Base-by-base conservation (phyloP, 805 yeast genomes). In the Wickerhamiella musiphila region DNA sequence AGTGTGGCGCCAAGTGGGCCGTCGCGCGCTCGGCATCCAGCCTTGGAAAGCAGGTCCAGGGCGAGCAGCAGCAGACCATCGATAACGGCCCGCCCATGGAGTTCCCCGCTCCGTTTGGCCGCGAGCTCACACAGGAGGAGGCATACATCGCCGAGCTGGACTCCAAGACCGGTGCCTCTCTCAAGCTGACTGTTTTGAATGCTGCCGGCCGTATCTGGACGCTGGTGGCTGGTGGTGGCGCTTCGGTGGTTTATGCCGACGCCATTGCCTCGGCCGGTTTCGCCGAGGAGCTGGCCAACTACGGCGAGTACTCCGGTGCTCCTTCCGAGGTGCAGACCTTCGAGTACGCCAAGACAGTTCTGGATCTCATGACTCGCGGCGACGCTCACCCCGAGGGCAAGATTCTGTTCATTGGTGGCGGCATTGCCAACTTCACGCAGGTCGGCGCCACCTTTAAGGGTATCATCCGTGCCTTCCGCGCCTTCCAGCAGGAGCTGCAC, bases 1-100 rank as follows among this genome's bases (percentile, higher is more conserved):
- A 60, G 48, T 60, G 65, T 39, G 65, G 65, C 22, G 60, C 65
- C 37, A 60, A 60, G 45, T 60, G 65, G 65, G 65, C 65, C 23
- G 41, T 49, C n/a, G 63, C 66, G 6, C 58, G 65, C 31, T 49
- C 65, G 12, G 58, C 63, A 26, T 51, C 55, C 29, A 53, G 56
- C 9, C 51, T 60, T 18, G 65, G 65, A 29, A 40, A 45, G 41
- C 42, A 36, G 16, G 44, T 47, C 23, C 33, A 32, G 22, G 33
- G 42, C 23, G 46, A 46, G 37, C 42, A 35, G 34, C 44, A 45
- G 28, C 26, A 26, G 23, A 51, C 48, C 29, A 44, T 60, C 28
- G 65, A 60, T 36, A 61, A 60, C 34, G 65, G 65, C 20, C 65
- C 65, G 23, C 58, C 66, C 37, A 60, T 60, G 65, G 61, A 49